Percentiles rank a stretch among this genome's conserved stretches.
Conservation (phyloP, 2,329 filamentous ascomycete genomes). For the Gremmenia infestans region DNA sequence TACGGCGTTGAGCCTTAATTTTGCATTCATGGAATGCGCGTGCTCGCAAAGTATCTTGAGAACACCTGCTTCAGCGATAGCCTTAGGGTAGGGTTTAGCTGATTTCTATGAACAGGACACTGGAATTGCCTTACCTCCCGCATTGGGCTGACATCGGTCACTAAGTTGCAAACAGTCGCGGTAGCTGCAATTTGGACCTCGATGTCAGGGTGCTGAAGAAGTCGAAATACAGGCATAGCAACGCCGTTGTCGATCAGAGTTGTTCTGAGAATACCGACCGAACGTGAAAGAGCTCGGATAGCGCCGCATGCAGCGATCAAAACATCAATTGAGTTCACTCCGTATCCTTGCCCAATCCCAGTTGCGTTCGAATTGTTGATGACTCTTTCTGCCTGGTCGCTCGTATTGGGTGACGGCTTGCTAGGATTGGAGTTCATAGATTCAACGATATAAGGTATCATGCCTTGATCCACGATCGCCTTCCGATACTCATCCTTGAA, state of each 20-base stretch:
- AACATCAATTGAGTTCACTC: constrained; percentile 69
- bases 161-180: constrained; percentile 76
- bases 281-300: constrained; percentile 75
- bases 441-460: constrained; percentile 76
- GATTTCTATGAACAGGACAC: neutral
- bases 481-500: constrained; percentile 83
- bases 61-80: constrained; percentile 68
- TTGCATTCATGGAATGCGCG: constrained; percentile 74
- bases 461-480: constrained; percentile 73
- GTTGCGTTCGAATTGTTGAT: constrained; percentile 11
- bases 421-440: constrained; percentile 63
- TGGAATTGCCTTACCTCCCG: constrained; percentile 59
- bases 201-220: constrained; percentile 69
- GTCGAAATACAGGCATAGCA: constrained; percentile 67
- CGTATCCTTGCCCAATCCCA: constrained; percentile 45
- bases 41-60: constrained; percentile 76
- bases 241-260: constrained; percentile 82
- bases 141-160: constrained; percentile 87
- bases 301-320: constrained; percentile 82
- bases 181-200: constrained; percentile 85
- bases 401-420: constrained; percentile 39
- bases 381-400: constrained; percentile 35
- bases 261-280: constrained; percentile 77
- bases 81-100: constrained; percentile 38
- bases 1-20: constrained; percentile 75